phyloP scores from a whole-genome alignment of 345 rosid genomes.

The Physaria fendleri region DNA sequence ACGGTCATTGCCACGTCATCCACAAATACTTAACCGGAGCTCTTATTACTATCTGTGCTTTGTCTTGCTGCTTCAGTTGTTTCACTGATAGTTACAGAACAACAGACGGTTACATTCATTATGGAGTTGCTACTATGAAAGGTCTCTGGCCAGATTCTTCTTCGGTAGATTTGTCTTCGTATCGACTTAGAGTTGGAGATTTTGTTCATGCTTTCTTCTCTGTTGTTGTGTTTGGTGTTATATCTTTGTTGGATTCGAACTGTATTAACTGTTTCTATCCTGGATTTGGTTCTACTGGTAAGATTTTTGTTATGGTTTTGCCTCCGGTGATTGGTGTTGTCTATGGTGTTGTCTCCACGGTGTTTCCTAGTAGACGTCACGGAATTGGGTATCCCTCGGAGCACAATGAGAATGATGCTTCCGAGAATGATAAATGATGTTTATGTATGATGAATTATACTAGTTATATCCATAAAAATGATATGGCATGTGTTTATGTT shows the following conservation, averaged over 20 bases:
- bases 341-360: constrained; percentile 46
- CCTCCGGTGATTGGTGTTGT: constrained; percentile 70
- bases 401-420: constrained; percentile 18
- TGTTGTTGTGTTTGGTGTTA: constrained; percentile 45
- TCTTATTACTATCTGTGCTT: constrained; percentile 53
- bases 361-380: constrained; percentile 69
- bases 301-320: constrained; percentile 51
- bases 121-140: constrained; percentile 53
- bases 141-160: constrained; percentile 55
- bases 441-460: not conserved
- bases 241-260: constrained; percentile 56
- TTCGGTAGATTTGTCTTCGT: constrained; percentile 40
- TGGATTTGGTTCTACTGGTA: constrained; percentile 42
- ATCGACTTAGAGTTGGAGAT: constrained; percentile 54
- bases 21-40: constrained; percentile 53
- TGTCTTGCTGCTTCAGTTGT: constrained; percentile 63
- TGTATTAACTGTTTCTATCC: constrained; percentile 62
- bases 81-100: constrained; percentile 74
- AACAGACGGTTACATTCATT: constrained; percentile 45
- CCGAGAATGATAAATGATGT: constrained; percentile 21
- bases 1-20: constrained; percentile 50
- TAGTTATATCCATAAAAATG: not conserved
- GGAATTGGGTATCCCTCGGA: constrained; percentile 77
- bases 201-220: constrained; percentile 64
- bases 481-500: not conserved